phyloP scores from a whole-genome alignment of 768 basidiomycete species.

The Mycena crocata region DNA sequence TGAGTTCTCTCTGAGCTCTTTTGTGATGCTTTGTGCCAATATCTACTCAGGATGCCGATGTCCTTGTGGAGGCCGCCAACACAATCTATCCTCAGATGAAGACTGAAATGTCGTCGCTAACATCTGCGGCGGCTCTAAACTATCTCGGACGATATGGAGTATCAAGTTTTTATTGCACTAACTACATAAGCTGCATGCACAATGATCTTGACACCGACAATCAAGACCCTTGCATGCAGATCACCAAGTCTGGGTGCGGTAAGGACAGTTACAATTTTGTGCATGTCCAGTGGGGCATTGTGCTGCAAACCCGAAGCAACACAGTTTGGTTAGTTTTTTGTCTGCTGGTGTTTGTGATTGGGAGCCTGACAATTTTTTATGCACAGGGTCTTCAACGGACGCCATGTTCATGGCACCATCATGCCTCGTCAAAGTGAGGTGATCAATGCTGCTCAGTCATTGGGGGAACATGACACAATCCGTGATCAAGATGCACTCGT shows the following conservation, averaged over 20 bases:
- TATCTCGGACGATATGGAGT: not conserved
- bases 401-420: no score
- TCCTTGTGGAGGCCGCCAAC: not conserved
- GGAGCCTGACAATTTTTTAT: not conserved
- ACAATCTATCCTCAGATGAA: not conserved
- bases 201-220: not conserved
- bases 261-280: not conserved
- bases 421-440: no score
- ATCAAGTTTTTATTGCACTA: not conserved
- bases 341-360: not conserved
- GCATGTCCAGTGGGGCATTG: not conserved
- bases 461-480: no score
- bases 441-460: no score
- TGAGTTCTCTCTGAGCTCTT: not conserved
- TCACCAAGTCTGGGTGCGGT: not conserved
- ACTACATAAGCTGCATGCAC: not conserved
- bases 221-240: not conserved
- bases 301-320: not conserved
- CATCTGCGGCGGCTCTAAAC: not conserved
- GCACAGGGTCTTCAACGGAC: not conserved
- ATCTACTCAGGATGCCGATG: not conserved
- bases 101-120: not conserved
- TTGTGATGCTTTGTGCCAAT: not conserved
- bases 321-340: not conserved
- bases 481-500: no score